phyloP scores from a whole-genome alignment of 176 grass and related monocot species.

The Avena eriantha region DNA sequence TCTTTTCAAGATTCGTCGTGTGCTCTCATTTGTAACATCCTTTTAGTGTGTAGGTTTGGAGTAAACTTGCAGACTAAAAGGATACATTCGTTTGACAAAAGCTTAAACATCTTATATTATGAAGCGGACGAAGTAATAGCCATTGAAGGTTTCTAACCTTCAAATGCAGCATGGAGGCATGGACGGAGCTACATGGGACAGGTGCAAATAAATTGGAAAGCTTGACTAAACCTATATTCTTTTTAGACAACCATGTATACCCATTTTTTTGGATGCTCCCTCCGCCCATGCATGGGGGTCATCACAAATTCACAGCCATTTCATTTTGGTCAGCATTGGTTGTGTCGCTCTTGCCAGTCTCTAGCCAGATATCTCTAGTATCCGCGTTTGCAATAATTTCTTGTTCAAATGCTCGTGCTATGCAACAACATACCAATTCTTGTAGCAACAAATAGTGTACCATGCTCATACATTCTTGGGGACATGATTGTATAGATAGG shows the following conservation, averaged over 20 bases:
- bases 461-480: neutral
- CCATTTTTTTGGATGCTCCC: too few species aligned
- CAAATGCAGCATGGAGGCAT: neutral
- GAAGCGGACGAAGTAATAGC: neutral
- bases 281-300: too few species aligned
- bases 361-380: neutral
- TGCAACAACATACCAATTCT: neutral
- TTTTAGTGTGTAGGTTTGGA: too few species aligned
- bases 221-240: too few species aligned
- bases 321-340: neutral
- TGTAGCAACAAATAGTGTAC: neutral
- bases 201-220: too few species aligned
- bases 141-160: neutral
- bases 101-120: too few species aligned
- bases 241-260: too few species aligned
- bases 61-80: too few species aligned
- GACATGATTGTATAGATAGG: neutral
- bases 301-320: neutral
- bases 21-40: conserved; percentile 18
- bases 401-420: neutral
- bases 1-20: conserved; percentile 13
- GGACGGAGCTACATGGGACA: too few species aligned
- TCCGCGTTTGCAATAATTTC: neutral
- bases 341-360: neutral
- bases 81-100: too few species aligned